phyloP scores from a whole-genome alignment of 2,329 filamentous ascomycete species.

The Xenosphaeropsis pyriputrescens region DNA sequence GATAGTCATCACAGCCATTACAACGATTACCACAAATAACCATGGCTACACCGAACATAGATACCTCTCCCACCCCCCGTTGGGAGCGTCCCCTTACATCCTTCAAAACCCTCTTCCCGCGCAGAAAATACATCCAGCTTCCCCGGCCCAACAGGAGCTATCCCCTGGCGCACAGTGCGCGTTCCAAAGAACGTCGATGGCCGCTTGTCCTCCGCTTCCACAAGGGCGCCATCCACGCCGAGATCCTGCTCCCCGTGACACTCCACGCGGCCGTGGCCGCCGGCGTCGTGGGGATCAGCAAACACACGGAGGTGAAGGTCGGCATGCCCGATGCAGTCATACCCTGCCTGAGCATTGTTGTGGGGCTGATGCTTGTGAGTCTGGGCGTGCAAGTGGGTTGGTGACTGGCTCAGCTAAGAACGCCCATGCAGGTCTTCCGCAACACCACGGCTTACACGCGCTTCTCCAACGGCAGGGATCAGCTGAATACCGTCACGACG shows the following conservation, averaged over 20 bases:
- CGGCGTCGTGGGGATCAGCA: constrained; percentile 41
- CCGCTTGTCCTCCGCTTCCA: constrained; percentile 49
- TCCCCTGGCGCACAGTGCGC: constrained; percentile 13
- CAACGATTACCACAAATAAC: too few species aligned
- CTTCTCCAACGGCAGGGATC: constrained; percentile 45
- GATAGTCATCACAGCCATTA: too few species aligned
- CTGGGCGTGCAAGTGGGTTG: constrained; percentile 3
- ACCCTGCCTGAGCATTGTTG: constrained; percentile 48
- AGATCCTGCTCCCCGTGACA: constrained; percentile 39
- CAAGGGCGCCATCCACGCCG: constrained; percentile 46
- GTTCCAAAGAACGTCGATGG: constrained; percentile 27
- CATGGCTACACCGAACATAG: too few species aligned
- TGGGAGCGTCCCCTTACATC: too few species aligned
- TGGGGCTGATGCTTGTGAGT: constrained; percentile 48
- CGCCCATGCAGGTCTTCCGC: too few species aligned
- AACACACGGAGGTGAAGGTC: constrained; percentile 30
- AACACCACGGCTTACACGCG: constrained; percentile 32
- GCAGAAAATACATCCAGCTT: too few species aligned
- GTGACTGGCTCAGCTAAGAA: too few species aligned
- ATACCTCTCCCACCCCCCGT: too few species aligned
- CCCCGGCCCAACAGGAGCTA: neutral
- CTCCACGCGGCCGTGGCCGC: constrained; percentile 43
- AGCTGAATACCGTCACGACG: constrained; percentile 40
- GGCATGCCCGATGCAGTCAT: constrained; percentile 26
- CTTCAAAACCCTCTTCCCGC: too few species aligned